Conservation (phyloP, 73 alveolate species). For the Vitrella brassicaformis region DNA sequence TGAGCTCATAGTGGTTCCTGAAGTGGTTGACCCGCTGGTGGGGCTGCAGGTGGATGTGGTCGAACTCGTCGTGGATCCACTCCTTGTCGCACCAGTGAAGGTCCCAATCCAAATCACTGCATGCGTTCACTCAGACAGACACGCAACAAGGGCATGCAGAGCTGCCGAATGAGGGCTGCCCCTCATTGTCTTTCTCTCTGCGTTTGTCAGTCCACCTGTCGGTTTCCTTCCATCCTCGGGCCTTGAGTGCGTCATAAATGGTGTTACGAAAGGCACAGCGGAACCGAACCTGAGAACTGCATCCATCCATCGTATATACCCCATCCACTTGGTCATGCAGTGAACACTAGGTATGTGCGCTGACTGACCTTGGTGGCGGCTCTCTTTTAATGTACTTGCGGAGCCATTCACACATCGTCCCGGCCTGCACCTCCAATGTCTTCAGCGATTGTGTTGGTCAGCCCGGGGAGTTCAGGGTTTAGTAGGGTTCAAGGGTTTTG, state of each 20-base stretch:
- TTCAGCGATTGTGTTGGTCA: no score
- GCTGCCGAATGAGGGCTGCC: neutral
- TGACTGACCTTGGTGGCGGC: no score
- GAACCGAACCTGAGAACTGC: neutral
- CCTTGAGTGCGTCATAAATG: conserved; percentile 23
- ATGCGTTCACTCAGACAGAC: neutral
- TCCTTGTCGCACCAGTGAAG: conserved; percentile 24
- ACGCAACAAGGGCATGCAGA: neutral
- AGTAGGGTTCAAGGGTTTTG: no score
- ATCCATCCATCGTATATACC: no score
- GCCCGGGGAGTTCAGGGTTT: no score
- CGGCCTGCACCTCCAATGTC: no score
- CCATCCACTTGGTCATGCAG: no score
- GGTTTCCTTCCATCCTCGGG: conserved; percentile 26
- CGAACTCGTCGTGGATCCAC: conserved; percentile 37
- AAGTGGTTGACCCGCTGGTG: conserved; percentile 49
- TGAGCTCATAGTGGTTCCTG: conserved; percentile 53
- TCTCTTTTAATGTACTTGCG: no score
- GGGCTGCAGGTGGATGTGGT: conserved; percentile 25
- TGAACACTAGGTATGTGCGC: no score
- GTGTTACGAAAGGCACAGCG: conserved; percentile 33
- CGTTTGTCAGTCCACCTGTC: neutral
- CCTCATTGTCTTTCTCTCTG: neutral
- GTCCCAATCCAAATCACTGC: neutral
- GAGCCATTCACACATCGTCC: no score